phyloP scores from a whole-genome alignment of 768 basidiomycete genomes.

The Trametes cinnabarina region DNA sequence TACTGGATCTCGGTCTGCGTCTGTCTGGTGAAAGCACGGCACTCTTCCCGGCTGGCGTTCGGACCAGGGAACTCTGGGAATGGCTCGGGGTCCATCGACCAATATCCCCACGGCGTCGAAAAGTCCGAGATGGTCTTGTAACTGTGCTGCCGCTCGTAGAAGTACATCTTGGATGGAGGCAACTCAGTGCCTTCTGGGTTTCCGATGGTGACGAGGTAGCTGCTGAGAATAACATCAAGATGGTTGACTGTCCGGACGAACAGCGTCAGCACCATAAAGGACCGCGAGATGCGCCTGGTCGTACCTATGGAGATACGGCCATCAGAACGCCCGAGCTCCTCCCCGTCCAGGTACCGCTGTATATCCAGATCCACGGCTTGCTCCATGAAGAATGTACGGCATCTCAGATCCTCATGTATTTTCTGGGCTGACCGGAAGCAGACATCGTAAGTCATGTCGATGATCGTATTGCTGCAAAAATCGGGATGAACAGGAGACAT shows the following conservation, averaged over 20 bases:
- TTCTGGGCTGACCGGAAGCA: neutral
- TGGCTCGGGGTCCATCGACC: neutral
- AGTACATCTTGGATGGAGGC: neutral
- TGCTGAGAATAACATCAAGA: neutral
- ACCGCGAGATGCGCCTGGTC: too few relatives aligned
- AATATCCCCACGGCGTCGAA: conserved; percentile 6
- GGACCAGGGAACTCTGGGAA: neutral
- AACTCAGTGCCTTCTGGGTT: neutral
- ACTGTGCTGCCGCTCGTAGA: neutral
- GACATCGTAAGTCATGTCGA: neutral
- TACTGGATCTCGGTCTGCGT: neutral
- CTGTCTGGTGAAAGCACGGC: neutral
- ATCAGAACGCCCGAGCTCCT: neutral
- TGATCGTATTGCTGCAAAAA: neutral
- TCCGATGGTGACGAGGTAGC: neutral
- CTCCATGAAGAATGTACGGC: conserved; percentile 1
- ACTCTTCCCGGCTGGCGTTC: neutral
- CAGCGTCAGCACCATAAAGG: too few relatives aligned
- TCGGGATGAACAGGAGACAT: too few relatives aligned
- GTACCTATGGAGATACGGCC: neutral
- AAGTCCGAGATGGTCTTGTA: neutral
- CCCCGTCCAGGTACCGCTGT: neutral
- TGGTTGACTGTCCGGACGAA: neutral
- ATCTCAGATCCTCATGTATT: neutral
- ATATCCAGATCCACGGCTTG: conserved; percentile 1